These are phyloP conservation scores for Emericellopsis cladophorae DNA, from an alignment of 2,329 filamentous ascomycete genomes.

Conservation along the genomic window DNA sequence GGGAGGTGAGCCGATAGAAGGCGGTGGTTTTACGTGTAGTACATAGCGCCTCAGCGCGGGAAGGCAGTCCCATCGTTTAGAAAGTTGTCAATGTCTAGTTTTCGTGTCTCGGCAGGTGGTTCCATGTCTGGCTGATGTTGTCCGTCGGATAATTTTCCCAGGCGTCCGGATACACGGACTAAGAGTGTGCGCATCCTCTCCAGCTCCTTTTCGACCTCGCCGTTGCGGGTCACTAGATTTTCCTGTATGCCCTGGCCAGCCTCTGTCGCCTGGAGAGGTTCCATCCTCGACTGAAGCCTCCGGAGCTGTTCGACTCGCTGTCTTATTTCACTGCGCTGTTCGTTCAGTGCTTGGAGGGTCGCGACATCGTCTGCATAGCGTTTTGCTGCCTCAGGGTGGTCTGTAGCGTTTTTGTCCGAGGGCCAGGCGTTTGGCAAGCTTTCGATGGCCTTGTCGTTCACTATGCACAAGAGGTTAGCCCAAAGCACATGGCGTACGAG, in stretches of 20 bases:
- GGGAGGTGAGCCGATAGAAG: neutral
- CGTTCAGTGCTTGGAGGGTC: conserved; percentile 35
- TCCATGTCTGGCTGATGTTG: conserved; percentile 13
- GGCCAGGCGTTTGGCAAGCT: conserved; percentile 35
- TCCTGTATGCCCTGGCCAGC: conserved; percentile 38
- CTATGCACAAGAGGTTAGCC: conserved; percentile 11
- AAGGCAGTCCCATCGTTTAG: conserved; percentile 15
- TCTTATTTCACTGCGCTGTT: conserved; percentile 17
- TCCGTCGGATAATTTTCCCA: conserved; percentile 23
- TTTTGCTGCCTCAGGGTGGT: conserved; percentile 30
- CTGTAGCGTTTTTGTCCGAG: conserved; percentile 18
- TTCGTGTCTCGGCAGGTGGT: conserved; percentile 24
- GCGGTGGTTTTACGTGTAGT: too few species aligned
- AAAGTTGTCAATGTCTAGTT: conserved; percentile 27
- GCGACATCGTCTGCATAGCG: conserved; percentile 38
- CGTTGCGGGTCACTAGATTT: conserved; percentile 52
- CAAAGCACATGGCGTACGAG: neutral
- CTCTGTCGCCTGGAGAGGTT: conserved; percentile 20
- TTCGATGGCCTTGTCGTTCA: conserved; percentile 27
- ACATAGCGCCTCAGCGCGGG: neutral
- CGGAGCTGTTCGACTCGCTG: conserved; percentile 33
- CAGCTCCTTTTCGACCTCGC: conserved; percentile 52
- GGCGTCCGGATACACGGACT: conserved; percentile 41
- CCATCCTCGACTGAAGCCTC: conserved; percentile 35
- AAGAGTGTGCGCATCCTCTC: conserved; percentile 53